A percentile compares a stretch with the other conserved stretches of the same genome.
Conservation (phyloP, 352 stramenopile species). For the Globisporangium middletonii region DNA sequence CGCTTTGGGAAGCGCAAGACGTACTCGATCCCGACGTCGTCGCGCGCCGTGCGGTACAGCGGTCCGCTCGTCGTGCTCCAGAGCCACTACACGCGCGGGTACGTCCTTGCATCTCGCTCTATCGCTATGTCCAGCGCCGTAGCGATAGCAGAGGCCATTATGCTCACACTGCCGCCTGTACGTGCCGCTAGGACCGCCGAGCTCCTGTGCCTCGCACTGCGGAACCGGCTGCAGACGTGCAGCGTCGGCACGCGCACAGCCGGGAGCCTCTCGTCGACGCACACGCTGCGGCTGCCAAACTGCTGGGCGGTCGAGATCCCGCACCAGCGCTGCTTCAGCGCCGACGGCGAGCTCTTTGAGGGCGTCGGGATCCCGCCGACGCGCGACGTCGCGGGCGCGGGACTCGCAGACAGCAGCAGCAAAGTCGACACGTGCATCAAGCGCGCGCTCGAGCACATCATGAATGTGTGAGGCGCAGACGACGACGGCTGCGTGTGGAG, state of each 20-base stretch:
- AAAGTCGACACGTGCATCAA: conserved; percentile 59
- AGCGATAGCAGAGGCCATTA: background rate
- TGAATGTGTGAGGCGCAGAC: conserved; percentile 26
- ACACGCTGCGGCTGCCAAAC: conserved; percentile 69
- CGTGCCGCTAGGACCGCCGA: conserved; percentile 48
- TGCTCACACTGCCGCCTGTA: background rate
- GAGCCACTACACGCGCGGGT: conserved; percentile 73
- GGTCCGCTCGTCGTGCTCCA: conserved; percentile 69
- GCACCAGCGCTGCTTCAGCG: conserved; percentile 63
- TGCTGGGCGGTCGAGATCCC: conserved; percentile 81
- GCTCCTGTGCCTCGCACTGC: conserved; percentile 58
- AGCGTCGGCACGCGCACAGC: conserved; percentile 53
- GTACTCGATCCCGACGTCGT: conserved; percentile 56
- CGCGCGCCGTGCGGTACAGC: conserved; percentile 47
- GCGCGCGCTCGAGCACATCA: conserved; percentile 67
- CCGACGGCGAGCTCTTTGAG: conserved; percentile 52
- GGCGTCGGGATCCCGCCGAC: conserved; percentile 53
- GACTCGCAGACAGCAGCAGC: conserved; percentile 6
- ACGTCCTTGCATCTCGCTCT: conserved; percentile 8
- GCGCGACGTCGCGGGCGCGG: conserved; percentile 23
- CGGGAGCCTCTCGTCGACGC: conserved; percentile 54
- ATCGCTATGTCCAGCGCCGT: no score
- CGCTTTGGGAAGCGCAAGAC: conserved; percentile 53
- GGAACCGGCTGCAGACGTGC: conserved; percentile 54
- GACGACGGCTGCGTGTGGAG: background rate